phyloP scores from a whole-genome alignment of 2,329 filamentous ascomycete genomes.

The Mycogone perniciosa region DNA sequence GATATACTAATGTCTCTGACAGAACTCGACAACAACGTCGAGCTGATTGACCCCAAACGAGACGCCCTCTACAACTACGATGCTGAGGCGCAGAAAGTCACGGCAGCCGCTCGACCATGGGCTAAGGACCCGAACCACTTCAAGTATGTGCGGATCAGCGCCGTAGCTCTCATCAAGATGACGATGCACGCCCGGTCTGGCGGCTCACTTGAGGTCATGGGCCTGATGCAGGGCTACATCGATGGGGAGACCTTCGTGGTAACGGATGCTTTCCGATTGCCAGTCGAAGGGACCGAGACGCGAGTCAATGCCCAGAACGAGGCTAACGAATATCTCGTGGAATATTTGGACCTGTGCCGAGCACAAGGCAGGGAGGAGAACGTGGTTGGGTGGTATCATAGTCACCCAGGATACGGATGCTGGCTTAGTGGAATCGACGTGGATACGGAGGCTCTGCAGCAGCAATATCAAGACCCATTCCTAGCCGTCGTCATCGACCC shows the following conservation, averaged over 20 bases:
- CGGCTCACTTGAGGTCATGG: constrained; percentile 91
- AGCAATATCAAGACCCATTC: constrained; percentile 82
- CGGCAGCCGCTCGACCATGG: constrained; percentile 67
- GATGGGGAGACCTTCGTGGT: constrained; percentile 80
- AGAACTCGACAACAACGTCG: constrained; percentile 85
- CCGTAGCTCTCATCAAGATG: constrained; percentile 95
- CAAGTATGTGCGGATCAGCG: constrained; percentile 87
- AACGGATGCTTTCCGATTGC: constrained; percentile 87
- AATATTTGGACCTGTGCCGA: constrained; percentile 70
- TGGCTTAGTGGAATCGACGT: constrained; percentile 98
- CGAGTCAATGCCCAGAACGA: constrained; percentile 93
- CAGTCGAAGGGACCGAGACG: constrained; percentile 97
- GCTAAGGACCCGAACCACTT: constrained; percentile 74
- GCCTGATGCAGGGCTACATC: constrained; percentile 93
- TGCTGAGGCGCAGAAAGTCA: constrained; percentile 57
- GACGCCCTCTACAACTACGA: constrained; percentile 91
- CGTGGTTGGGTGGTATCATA: constrained; percentile 96
- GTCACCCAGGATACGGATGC: constrained; percentile 94
- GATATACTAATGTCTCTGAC: not conserved
- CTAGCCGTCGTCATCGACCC: constrained; percentile 95
- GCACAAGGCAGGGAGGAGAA: constrained; percentile 79
- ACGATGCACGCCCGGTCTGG: constrained; percentile 98
- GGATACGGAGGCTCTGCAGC: constrained; percentile 76
- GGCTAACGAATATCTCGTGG: constrained; percentile 94
- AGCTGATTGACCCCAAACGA: constrained; percentile 76